Conservation (phyloP, 2,329 filamentous ascomycete species). For the Penicillium sp. region DNA sequence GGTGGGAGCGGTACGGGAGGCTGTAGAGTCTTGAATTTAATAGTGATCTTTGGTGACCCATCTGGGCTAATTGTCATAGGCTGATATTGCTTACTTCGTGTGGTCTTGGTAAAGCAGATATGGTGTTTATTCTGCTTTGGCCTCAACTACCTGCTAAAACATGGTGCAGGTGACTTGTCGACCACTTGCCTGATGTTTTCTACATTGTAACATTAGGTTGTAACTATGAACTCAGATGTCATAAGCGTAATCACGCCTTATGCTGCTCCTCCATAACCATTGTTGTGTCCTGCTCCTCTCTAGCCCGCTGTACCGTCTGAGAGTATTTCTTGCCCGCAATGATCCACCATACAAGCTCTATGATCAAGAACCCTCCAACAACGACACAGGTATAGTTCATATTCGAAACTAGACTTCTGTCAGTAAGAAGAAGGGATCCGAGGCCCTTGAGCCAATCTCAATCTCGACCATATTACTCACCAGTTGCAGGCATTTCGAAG, state of each 20-base stretch:
- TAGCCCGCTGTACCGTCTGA: constrained; percentile 37
- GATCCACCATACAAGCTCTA: constrained; percentile 47
- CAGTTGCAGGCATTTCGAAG: constrained; percentile 36
- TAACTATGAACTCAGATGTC: neutral
- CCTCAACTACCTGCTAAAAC: too few relatives aligned
- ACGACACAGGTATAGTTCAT: constrained; percentile 55
- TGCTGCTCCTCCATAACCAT: constrained; percentile 11
- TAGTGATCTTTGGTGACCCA: constrained; percentile 33
- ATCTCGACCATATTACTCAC: constrained; percentile 4
- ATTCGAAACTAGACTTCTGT: constrained; percentile 28
- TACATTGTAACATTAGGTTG: neutral
- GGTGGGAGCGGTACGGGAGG: constrained; percentile 40
- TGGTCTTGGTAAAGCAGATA: too few relatives aligned
- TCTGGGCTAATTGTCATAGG: constrained; percentile 4
- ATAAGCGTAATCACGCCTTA: neutral
- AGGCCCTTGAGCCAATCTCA: neutral
- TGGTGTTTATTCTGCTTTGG: too few relatives aligned
- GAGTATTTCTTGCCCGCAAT: constrained; percentile 43
- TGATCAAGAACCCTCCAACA: constrained; percentile 42
- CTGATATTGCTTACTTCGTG: constrained; percentile 17
- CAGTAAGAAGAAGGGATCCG: neutral
- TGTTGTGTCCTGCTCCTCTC: constrained; percentile 60
- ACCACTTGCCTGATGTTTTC: constrained; percentile 2
- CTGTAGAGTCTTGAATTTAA: constrained; percentile 41
- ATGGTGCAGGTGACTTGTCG: too few relatives aligned